These are phyloP conservation scores for Pseudogymnoascus sp. DNA, from an alignment of 2,329 filamentous ascomycete genomes.

Conservation along the genomic window DNA sequence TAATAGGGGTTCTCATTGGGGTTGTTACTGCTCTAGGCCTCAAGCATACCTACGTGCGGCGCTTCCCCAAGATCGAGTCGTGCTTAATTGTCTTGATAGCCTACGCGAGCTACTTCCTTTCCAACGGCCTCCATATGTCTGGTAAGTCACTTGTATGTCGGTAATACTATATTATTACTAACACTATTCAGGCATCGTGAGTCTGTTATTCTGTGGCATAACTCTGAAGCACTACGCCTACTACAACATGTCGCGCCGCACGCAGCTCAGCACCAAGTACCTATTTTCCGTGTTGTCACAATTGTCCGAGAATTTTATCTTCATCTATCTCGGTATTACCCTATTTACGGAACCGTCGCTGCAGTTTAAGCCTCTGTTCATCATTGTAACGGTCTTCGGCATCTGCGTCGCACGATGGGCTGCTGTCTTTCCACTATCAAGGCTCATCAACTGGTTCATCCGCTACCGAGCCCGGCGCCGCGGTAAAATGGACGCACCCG, in stretches of 20 bases:
- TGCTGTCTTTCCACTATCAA: constrained; percentile 88
- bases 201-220: constrained; percentile 93
- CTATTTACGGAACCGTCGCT: constrained; percentile 86
- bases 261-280: constrained; percentile 96
- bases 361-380: constrained; percentile 89
- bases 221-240: constrained; percentile 98
- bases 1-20: constrained; percentile 82
- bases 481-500: constrained; percentile 62
- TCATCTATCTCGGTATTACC: constrained; percentile 93
- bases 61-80: constrained; percentile 94
- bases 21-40: constrained; percentile 79
- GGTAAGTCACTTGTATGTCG: constrained; percentile 51
- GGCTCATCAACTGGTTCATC: constrained; percentile 85
- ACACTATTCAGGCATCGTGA: constrained; percentile 59
- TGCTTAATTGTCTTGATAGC: constrained; percentile 89
- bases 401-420: constrained; percentile 91
- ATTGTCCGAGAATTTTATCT: constrained; percentile 97
- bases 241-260: constrained; percentile 98
- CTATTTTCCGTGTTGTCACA: constrained; percentile 92
- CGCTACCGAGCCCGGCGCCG: constrained; percentile 73
- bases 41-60: constrained; percentile 88
- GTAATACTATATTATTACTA: neutral
- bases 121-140: constrained; percentile 90
- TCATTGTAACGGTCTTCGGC: constrained; percentile 82
- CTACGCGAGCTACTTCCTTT: constrained; percentile 96